phyloP scores from a whole-genome alignment of 2,329 filamentous ascomycete species.

The Paraphoma chrysanthemicola region DNA sequence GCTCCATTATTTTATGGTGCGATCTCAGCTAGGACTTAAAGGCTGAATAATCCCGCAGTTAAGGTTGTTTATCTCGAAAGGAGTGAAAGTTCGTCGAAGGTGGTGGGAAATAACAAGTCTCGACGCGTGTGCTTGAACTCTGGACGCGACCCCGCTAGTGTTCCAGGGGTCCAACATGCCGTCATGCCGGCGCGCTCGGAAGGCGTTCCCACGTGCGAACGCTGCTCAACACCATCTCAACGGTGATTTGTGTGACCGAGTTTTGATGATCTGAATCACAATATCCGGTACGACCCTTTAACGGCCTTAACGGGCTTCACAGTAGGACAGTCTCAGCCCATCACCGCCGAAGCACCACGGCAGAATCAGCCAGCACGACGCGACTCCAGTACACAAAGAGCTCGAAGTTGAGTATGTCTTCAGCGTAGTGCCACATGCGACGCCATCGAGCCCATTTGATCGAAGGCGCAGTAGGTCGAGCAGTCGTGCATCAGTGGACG shows the following conservation, averaged over 20 bases:
- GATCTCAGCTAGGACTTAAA: neutral
- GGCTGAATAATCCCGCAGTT: neutral
- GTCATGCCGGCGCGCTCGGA: slow-evolving; percentile 21
- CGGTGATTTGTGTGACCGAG: neutral
- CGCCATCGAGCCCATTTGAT: too few relatives aligned
- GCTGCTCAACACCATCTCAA: neutral
- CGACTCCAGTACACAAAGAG: too few relatives aligned
- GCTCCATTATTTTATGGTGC: slow-evolving; percentile 23
- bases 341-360: too few relatives aligned
- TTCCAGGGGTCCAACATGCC: slow-evolving; percentile 19
- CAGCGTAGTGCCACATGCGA: too few relatives aligned
- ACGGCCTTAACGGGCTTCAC: neutral
- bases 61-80: neutral
- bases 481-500: too few relatives aligned
- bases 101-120: neutral
- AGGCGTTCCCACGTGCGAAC: slow-evolving; percentile 22
- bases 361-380: too few relatives aligned
- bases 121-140: slow-evolving; percentile 13
- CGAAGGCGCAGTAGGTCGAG: too few relatives aligned
- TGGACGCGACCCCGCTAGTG: slow-evolving; percentile 23
- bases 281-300: neutral
- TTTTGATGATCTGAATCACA: neutral
- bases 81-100: neutral
- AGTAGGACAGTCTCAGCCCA: too few relatives aligned
- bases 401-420: too few relatives aligned